Base-by-base conservation (phyloP, 768 basidiomycete species). In the Pulveroboletus sp. region DNA sequence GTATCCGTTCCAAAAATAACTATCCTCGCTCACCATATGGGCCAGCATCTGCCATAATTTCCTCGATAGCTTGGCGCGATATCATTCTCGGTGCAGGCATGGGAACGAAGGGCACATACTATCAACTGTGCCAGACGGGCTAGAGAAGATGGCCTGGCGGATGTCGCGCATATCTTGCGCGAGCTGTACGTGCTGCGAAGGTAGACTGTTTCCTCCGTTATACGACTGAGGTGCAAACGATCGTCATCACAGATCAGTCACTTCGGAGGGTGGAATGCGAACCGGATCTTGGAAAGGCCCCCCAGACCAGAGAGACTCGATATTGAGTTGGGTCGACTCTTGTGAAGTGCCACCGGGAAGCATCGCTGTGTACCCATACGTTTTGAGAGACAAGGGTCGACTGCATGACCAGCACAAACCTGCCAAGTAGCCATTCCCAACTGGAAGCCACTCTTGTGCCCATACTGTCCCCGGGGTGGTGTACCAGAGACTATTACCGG, bases 401-500 rank as follows among this genome's bases (percentile, higher is more conserved):
- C 1, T 47, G 23, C 22, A 54, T 32, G 34, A 42, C 16, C 16
- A 41, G 24, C 5, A 58, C 69, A 36, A 58, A 79, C 83, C 83
- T 56, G 75, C 85, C 41, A 87, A 72, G 58, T 79, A 83, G 1
- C 86, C 86, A 65, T 89, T 89, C 29, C 86, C 86, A 24, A 88
- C 71, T 1, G 87, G 87, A 23, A 89, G 76, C 60, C 71, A 82
- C 37, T 85, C 77, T 38, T 73, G 71, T 0, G 74, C 66, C 86
- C 86, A 89, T 17, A 73, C 62, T 0, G 61, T 61, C 2, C 78
- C 82, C 0, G 79, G 75, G 14, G 72, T 49, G 4, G 68, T 76
- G 55, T 82, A 89, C 86, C 86, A 89, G 24, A 89, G 70, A 6
- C 80, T 86, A 65, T 89, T 88, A n/a, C 86, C 86, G 12, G 83